Percentiles rank a stretch among this genome's conserved stretches.
Evolutionary conservation across 345 rosid genomes (phyloP).

Genomic region (Citrus glauca): DNA sequence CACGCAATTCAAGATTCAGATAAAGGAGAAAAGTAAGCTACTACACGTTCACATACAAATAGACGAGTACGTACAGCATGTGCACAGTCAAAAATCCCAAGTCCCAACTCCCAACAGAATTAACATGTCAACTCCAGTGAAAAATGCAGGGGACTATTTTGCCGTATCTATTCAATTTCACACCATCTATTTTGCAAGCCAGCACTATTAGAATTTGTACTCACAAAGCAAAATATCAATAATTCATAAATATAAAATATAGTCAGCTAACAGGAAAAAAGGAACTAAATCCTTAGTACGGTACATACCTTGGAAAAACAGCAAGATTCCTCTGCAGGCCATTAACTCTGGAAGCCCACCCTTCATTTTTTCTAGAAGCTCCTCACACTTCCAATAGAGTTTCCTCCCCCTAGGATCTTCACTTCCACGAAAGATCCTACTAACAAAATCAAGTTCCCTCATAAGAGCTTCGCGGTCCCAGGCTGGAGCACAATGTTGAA

Average conservation of each 20-base stretch:
- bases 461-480: slow-evolving; percentile 84
- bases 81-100: not conserved
- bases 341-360: slow-evolving; percentile 64
- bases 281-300: not conserved
- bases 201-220: not conserved
- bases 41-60: not conserved
- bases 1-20: not conserved
- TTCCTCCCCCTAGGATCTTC: slow-evolving; percentile 86
- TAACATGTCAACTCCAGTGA: not conserved
- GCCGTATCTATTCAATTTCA: not conserved
- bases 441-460: slow-evolving; percentile 87
- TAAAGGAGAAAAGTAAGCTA: not conserved
- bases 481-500: slow-evolving; percentile 87
- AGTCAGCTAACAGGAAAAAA: slow-evolving; percentile 1
- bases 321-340: slow-evolving; percentile 69
- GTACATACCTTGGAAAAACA: slow-evolving; percentile 80
- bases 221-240: not conserved
- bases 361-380: slow-evolving; percentile 78
- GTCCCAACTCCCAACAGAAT: not conserved
- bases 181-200: not conserved
- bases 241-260: not conserved
- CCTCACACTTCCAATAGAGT: slow-evolving; percentile 88
- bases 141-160: not conserved
- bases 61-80: not conserved
- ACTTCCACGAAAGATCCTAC: slow-evolving; percentile 86